A percentile compares a stretch with the other conserved stretches of the same genome.
Evolutionary conservation across 2,329 filamentous ascomycete species (phyloP).

Genomic region (Penicillium sp.): DNA sequence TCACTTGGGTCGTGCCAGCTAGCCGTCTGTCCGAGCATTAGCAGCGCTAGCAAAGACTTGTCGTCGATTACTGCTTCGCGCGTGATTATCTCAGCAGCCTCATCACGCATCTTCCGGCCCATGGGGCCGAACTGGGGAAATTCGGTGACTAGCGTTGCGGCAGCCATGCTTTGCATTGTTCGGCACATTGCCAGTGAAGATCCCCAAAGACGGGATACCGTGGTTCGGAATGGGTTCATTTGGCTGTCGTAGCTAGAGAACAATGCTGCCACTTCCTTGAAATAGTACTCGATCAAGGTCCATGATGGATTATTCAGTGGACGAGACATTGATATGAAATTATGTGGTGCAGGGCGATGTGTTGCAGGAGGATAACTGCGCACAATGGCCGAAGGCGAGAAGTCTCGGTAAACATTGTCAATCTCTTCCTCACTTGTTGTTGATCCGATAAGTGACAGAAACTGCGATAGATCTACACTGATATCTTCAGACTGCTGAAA

Average conservation of each 20-base stretch:
- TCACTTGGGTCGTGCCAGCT: constrained; percentile 59
- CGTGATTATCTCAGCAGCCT: constrained; percentile 52
- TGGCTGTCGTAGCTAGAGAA: constrained; percentile 65
- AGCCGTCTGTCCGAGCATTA: constrained; percentile 59
- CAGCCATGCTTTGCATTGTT: constrained; percentile 63
- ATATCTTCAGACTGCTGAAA: constrained; percentile 20
- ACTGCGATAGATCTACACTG: constrained; percentile 20
- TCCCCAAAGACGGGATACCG: constrained; percentile 57
- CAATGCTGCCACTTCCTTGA: constrained; percentile 59
- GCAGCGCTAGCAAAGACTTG: constrained; percentile 55
- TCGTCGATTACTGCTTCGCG: constrained; percentile 50
- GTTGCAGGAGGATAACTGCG: constrained; percentile 31
- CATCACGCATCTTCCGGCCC: constrained; percentile 52
- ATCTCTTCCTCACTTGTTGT: constrained; percentile 13
- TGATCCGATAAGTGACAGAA: constrained; percentile 28
- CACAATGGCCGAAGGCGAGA: constrained; percentile 34
- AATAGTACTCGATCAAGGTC: constrained; percentile 61
- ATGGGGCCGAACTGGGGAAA: constrained; percentile 53
- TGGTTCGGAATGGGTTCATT: constrained; percentile 60
- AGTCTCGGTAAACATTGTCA: constrained; percentile 21
- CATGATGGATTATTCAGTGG: constrained; percentile 51
- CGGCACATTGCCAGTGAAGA: constrained; percentile 59
- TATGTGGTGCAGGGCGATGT: constrained; percentile 19
- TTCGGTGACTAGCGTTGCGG: constrained; percentile 58
- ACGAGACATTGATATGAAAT: constrained; percentile 37